Evolutionary conservation across 352 stramenopile genomes (phyloP).

Genomic region (Hyaloperonospora brassicae): DNA sequence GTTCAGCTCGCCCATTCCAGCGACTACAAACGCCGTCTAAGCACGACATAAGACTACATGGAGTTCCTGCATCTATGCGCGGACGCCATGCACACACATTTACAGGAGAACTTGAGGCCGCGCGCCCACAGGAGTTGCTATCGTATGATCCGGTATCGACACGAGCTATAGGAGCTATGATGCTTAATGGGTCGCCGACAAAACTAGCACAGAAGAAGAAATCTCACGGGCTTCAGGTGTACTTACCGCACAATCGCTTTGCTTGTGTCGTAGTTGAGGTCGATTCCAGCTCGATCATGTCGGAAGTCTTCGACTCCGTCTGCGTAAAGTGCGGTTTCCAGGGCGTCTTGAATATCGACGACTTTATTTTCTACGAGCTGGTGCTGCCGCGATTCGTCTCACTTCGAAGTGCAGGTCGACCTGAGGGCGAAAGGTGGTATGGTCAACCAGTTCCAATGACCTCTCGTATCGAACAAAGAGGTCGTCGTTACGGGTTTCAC

Average conservation of each 20-base stretch:
- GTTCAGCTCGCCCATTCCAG: slow-evolving; percentile 52
- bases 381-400: slow-evolving; percentile 79
- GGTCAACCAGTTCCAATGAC: slow-evolving; percentile 61
- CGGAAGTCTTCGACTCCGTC: slow-evolving; percentile 68
- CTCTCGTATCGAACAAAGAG: slow-evolving; percentile 45
- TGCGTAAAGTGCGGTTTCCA: slow-evolving; percentile 72
- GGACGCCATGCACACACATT: slow-evolving; percentile 40
- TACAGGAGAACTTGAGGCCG: slow-evolving; percentile 41
- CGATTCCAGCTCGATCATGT: slow-evolving; percentile 42
- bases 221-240: slow-evolving; percentile 56
- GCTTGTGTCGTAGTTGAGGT: slow-evolving; percentile 69
- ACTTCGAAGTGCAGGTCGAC: slow-evolving; percentile 69
- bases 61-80: slow-evolving; percentile 33
- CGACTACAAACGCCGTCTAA: slow-evolving; percentile 55
- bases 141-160: slow-evolving; percentile 59
- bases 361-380: slow-evolving; percentile 84
- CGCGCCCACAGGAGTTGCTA: slow-evolving; percentile 45
- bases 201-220: slow-evolving; percentile 34
- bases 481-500: slow-evolving; percentile 65
- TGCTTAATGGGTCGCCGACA: slow-evolving; percentile 35
- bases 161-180: slow-evolving; percentile 35
- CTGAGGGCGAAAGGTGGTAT: slow-evolving; percentile 82
- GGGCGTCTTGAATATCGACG: slow-evolving; percentile 57
- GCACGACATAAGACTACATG: slow-evolving; percentile 27
- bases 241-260: slow-evolving; percentile 82